Evolutionary conservation across 257 asterid genomes (phyloP).

Genomic region (Solanum infundibuliforme): DNA sequence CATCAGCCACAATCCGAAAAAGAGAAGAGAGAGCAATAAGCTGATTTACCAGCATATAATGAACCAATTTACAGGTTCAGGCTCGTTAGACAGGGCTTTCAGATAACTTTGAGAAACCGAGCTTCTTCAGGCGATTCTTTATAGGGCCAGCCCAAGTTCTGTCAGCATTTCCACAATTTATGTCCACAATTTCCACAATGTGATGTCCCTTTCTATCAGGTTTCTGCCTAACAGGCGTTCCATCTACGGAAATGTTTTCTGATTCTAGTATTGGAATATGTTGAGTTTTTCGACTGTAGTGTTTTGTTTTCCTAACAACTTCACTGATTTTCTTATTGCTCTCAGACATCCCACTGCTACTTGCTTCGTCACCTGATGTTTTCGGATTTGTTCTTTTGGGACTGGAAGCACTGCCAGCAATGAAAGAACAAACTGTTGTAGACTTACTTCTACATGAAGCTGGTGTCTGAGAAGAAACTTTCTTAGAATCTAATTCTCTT

Average conservation of each 20-base stretch:
- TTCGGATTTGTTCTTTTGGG: background rate
- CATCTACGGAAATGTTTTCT: slow-evolving; percentile 1
- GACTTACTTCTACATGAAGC: background rate
- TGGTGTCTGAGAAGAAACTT: slow-evolving; percentile 20
- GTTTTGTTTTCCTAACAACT: background rate
- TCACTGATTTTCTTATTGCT: background rate
- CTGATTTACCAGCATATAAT: slow-evolving; percentile 18
- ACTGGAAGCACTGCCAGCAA: background rate
- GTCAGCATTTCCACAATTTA: slow-evolving; percentile 5
- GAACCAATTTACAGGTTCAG: slow-evolving; percentile 10
- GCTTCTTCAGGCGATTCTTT: slow-evolving; percentile 7
- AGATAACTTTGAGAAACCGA: slow-evolving; percentile 15
- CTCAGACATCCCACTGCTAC: background rate
- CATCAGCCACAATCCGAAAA: slow-evolving; percentile 16
- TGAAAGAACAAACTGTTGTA: background rate
- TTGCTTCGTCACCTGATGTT: background rate
- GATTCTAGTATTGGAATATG: slow-evolving; percentile 12
- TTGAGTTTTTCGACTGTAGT: background rate
- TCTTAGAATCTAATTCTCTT: slow-evolving; percentile 48
- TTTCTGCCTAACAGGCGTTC: background rate
- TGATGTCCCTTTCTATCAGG: background rate
- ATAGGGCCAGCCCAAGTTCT: slow-evolving; percentile 3
- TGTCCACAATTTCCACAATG: slow-evolving; percentile 13
- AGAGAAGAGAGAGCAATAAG: slow-evolving; percentile 35
- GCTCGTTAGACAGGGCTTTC: background rate